Base-by-base conservation (phyloP, 2,329 filamentous ascomycete genomes). In the Fusarium robinianum region DNA sequence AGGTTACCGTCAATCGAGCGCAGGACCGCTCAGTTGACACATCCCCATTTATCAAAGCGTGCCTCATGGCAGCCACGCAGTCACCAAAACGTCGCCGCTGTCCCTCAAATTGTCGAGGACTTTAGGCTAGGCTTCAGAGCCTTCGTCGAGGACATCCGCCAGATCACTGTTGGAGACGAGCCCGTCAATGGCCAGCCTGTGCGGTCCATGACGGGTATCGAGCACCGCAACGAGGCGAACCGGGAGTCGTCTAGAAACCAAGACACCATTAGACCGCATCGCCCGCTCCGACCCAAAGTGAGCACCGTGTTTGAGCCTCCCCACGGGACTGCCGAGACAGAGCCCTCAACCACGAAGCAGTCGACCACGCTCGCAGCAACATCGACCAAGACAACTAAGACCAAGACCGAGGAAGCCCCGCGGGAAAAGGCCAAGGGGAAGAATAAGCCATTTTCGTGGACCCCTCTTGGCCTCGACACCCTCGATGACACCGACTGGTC, bases 141-240 rank as follows among this genome's bases (percentile, higher is more conserved):
- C 2, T 99, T 99, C 68, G 83, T 96, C 47, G 94, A 97, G 66
- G 94, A 99, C 64, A 83, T 99, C 33, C 81, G 91, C 55, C 94
- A 97, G 69, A 95, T 92, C 10, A 96, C 94, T 0, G 90, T 99
- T 6, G 94, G 94, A 16, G 94, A 99, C 41, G 94, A 99, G 71
- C 88, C 84, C 11, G 81, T 90, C 51, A 83, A 76, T 48, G 84
- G 82, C 10, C 64, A 65, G 19, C 9, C 53, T 23, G 40, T 48
- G 21, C 55, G 57, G 36, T 55, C 54, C 30, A 57, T 39, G 19
- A 38, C 40, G 36, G 40, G 58, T 3, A 59, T 63, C 17, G 40
- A 51, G 6, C 48, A 46, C 23, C 41, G 42, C 21, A 59, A 49
- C 49, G 52, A 49, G 25, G 54, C 59, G n/a, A 37, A 17, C 23